phyloP scores from a whole-genome alignment of 345 rosid genomes.

The Camelina laxa region DNA sequence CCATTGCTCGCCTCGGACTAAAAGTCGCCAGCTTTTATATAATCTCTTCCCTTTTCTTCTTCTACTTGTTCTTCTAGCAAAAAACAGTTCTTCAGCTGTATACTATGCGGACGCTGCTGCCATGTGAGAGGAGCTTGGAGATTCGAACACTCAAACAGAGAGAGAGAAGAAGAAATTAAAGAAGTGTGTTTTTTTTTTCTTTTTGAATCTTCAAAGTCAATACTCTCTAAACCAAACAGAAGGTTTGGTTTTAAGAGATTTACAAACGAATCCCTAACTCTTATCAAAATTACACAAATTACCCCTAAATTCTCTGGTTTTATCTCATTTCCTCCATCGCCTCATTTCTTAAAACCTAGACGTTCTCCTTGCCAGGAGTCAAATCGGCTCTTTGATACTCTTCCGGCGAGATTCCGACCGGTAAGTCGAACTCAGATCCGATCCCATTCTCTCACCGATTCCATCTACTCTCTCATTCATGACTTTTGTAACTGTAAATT shows the following conservation, averaged over 20 bases:
- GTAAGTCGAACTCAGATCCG: constrained; percentile 19
- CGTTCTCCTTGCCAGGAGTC: background rate
- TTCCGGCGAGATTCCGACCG: constrained; percentile 33
- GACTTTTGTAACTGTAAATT: background rate
- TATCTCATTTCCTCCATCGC: background rate
- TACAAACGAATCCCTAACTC: background rate
- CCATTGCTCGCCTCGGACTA: constrained; percentile 83
- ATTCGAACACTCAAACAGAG: constrained; percentile 16
- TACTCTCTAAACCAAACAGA: constrained; percentile 1
- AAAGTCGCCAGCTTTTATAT: constrained; percentile 57
- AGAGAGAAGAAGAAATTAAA: background rate
- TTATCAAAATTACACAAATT: background rate
- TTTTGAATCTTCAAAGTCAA: constrained; percentile 30
- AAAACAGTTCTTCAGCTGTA: constrained; percentile 27
- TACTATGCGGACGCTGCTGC: constrained; percentile 34
- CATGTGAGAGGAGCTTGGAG: constrained; percentile 43
- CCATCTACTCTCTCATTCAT: background rate
- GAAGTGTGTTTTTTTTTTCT: background rate
- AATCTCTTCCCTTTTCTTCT: constrained; percentile 1
- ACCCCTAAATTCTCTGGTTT: background rate
- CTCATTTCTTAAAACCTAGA: constrained; percentile 14
- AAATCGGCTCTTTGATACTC: constrained; percentile 3
- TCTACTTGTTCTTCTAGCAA: background rate
- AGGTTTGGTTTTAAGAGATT: constrained; percentile 1
- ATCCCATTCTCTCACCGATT: background rate